Conservation (phyloP, 176 grass and related monocot genomes). For the Pontederia paniculata region DNA sequence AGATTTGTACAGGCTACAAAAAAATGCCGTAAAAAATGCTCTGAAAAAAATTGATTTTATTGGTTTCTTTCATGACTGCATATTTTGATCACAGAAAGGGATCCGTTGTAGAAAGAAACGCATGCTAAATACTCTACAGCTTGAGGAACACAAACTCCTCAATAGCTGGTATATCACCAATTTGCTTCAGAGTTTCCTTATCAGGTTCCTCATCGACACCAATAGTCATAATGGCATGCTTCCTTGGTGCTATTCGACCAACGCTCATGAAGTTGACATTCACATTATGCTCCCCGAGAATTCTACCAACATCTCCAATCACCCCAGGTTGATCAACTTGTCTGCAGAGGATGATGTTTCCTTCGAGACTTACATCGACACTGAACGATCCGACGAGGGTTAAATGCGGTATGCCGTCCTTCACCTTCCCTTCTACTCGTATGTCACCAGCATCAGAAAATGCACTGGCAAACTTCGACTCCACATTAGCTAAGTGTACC, state of each 20-base stretch:
- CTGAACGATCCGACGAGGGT: conserved; percentile 11
- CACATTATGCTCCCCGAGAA: conserved; percentile 12
- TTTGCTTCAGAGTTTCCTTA: conserved; percentile 14
- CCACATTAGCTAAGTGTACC: conserved; percentile 3
- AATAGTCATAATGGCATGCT: conserved; percentile 13
- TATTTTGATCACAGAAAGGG: too few relatives aligned
- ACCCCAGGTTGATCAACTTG: conserved; percentile 4
- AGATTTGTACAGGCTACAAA: too few relatives aligned
- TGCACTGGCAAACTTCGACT: conserved; percentile 12
- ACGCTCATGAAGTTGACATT: conserved; percentile 14
- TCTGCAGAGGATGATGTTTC: conserved; percentile 3
- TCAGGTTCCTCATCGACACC: conserved; percentile 12
- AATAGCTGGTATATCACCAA: conserved; percentile 4
- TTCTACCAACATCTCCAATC: conserved; percentile 4
- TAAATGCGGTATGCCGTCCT: conserved; percentile 7
- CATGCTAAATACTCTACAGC: background rate
- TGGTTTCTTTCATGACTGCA: too few relatives aligned
- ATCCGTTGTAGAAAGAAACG: too few relatives aligned
- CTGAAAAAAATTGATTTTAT: too few relatives aligned
- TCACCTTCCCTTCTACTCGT: conserved; percentile 10
- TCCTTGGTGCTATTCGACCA: conserved; percentile 10
- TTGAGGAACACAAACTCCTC: conserved; percentile 18
- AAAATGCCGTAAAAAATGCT: too few relatives aligned
- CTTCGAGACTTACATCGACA: conserved; percentile 8
- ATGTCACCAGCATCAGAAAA: conserved; percentile 10